phyloP scores from a whole-genome alignment of 2,329 filamentous ascomycete species.

The Dryadomyces quercivorus region DNA sequence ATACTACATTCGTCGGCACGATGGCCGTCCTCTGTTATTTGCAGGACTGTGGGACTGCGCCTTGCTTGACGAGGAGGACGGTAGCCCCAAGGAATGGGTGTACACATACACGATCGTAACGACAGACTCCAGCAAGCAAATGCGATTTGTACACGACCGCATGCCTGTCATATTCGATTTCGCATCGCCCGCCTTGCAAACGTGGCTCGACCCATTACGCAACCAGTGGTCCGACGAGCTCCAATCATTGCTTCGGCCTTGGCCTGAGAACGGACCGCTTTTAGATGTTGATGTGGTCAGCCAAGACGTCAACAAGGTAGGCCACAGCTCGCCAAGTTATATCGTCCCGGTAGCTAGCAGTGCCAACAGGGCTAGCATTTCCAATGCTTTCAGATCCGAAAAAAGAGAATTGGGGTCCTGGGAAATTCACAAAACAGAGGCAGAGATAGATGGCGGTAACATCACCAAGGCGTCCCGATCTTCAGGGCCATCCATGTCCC shows the following conservation, averaged over 20 bases:
- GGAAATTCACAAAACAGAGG: conserved; percentile 5
- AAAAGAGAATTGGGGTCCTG: conserved; percentile 17
- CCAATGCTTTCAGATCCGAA: conserved; percentile 68
- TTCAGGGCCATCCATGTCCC: too few species aligned
- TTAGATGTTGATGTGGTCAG: conserved; percentile 78
- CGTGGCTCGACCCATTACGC: conserved; percentile 66
- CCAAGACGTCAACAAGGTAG: conserved; percentile 87
- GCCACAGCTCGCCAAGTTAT: conserved; percentile 77
- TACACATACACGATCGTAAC: conserved; percentile 95
- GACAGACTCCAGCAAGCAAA: conserved; percentile 69
- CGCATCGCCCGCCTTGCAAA: conserved; percentile 54
- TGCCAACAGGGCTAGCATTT: conserved; percentile 87
- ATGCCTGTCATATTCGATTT: conserved; percentile 91
- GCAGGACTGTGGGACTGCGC: conserved; percentile 89
- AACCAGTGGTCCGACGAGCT: conserved; percentile 67
- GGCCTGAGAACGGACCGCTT: conserved; percentile 29
- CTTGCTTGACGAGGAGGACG: conserved; percentile 53
- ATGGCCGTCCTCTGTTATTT: conserved; percentile 76
- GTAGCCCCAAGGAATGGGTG: conserved; percentile 34
- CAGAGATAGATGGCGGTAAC: conserved; percentile 20
- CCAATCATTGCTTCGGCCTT: conserved; percentile 64
- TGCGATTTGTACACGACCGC: conserved; percentile 80
- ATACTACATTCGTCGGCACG: conserved; percentile 70
- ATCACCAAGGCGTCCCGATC: too few species aligned
- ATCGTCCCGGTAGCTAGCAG: conserved; percentile 71